Evolutionary conservation across 805 yeast genomes (phyloP), one percentile per base, ranked within the genome.

Genomic region (Monosporozyma unispora): DNA sequence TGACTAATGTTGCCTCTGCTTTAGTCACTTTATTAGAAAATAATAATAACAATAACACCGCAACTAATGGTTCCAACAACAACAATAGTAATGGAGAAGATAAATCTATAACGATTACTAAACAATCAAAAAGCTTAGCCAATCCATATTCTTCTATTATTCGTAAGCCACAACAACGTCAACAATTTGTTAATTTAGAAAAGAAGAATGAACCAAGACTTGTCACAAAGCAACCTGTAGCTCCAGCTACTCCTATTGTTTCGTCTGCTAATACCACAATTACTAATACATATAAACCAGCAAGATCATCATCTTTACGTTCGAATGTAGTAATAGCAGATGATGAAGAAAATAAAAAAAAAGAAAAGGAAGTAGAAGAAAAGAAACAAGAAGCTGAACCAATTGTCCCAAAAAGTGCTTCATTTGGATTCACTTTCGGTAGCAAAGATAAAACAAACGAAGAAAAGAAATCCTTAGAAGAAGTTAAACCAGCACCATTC

Each of bases 1-100:
- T 73, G 48, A 75, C 78, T 52, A 70, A 68, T 33, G 72, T 81
- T 0, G 81, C 81, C 1, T 66, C 75, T 47, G 73, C 80, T 1
- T 62, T 77, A 45, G 58, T 77, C 41, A 74, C 79, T 3, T 61
- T 75, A 41, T 56, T 75, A n/a, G 72, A 70, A 35, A 35, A 16
- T 31, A 58, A 57, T n/a, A 56, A 58, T 7, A 60, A 57, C 9
- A n/a, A 48, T 3, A 37, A 8, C 21, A n/a, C n/a, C n/a, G 9
- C 5, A 9, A 54, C 54, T 10, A 51, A 51, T 12, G 45, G n/a
- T n/a, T n/a, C n/a, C n/a, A n/a, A n/a, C n/a, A n/a, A n/a, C n/a
- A n/a, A n/a, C n/a, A n/a, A 46, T 19, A 14, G 37, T 3, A 11
- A 14, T n/a, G 28, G 3, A 8, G 3, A 11, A 9, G 19, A 12